A percentile compares a stretch with the other conserved stretches of the same genome.
These are phyloP conservation scores for Dothideomycetes sp. DNA, from an alignment of 2,329 filamentous ascomycete genomes.

Conservation along the genomic window DNA sequence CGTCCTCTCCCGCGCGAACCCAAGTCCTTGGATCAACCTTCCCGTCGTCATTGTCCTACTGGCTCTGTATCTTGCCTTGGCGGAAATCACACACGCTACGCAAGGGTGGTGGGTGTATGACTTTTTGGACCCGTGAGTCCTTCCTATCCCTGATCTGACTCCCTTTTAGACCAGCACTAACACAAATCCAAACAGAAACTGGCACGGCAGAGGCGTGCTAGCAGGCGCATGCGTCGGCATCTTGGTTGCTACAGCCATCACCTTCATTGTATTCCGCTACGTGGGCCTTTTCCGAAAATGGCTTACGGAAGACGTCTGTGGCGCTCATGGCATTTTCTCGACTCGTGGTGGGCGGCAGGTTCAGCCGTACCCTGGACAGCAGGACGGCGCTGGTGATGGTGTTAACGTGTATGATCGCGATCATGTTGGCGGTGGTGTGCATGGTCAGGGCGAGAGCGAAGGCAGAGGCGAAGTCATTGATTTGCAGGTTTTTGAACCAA, in stretches of 20 bases:
- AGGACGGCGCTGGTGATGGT: not conserved
- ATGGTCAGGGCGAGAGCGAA: not conserved
- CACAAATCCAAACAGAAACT: constrained; percentile 16
- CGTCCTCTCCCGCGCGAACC: constrained; percentile 52
- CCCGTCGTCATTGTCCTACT: constrained; percentile 59
- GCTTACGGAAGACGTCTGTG: constrained; percentile 34
- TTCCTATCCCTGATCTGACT: not conserved
- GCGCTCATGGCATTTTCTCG: constrained; percentile 27
- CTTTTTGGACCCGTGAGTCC: constrained; percentile 55
- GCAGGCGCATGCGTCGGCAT: constrained; percentile 51
- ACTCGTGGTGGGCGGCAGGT: constrained; percentile 11
- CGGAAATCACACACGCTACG: constrained; percentile 60
- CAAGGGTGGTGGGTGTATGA: constrained; percentile 66
- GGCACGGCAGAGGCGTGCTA: constrained; percentile 38
- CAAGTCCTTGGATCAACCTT: constrained; percentile 55
- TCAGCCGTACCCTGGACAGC: too few species aligned
- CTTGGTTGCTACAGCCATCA: constrained; percentile 24
- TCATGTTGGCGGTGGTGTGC: too few species aligned
- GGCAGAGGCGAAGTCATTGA: too few species aligned
- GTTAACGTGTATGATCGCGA: too few species aligned
- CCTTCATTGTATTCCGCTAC: constrained; percentile 31
- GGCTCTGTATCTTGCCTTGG: constrained; percentile 59
- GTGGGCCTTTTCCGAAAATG: constrained; percentile 27
- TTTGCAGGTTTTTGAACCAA: too few species aligned
- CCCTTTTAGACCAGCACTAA: not conserved